Conservation (phyloP, 2,329 filamentous ascomycete species). For the Cercospora canescens region DNA sequence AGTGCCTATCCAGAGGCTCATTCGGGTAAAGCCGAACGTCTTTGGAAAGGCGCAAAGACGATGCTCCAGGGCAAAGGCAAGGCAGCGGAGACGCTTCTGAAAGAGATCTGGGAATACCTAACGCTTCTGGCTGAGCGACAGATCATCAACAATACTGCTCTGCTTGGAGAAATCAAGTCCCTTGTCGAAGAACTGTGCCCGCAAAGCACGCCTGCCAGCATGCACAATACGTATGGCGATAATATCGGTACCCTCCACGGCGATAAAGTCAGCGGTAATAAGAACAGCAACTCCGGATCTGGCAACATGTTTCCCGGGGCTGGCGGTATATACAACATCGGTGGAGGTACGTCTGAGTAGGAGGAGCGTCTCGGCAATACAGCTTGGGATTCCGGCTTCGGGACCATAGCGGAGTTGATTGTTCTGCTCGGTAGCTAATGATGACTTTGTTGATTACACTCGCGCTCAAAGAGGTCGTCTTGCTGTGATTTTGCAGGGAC, state of each 20-base stretch:
- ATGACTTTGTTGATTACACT: background rate
- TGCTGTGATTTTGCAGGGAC: background rate
- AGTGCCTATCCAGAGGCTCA: background rate
- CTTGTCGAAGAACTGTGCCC: background rate
- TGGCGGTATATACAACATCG: background rate
- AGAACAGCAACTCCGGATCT: background rate
- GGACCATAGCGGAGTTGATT: no score
- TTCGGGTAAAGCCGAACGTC: background rate
- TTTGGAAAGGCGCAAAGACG: background rate
- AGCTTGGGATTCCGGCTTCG: no score
- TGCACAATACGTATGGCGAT: background rate
- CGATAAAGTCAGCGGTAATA: background rate
- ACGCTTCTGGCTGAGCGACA: background rate
- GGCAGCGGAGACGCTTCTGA: background rate
- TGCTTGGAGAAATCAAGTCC: background rate
- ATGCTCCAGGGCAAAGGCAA: background rate
- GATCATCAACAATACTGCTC: background rate
- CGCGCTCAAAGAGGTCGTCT: no score
- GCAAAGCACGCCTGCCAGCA: background rate
- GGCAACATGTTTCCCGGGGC: background rate
- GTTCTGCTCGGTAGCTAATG: background rate
- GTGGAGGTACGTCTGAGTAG: background rate
- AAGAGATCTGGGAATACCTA: background rate
- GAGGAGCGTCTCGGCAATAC: no score
- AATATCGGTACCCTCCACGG: background rate